Evolutionary conservation across 2,329 filamentous ascomycete species (phyloP), one percentile per base, ranked within the genome.

Genomic region (Aspergillus sergii): DNA sequence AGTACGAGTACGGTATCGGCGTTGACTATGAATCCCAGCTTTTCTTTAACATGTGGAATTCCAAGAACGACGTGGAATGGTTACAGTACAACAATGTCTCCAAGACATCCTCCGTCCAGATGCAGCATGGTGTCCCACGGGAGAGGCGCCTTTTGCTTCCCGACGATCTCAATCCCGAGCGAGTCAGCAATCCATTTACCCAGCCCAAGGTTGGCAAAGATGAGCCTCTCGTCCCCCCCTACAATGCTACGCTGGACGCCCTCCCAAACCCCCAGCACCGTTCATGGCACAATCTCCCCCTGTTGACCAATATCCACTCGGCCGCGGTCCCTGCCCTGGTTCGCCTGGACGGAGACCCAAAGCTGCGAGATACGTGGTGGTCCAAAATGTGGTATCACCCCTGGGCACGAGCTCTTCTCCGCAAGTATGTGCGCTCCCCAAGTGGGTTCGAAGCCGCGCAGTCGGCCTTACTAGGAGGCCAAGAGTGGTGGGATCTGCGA

Each of bases 1-100:
- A 76, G 4, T 82, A 84, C 67, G 84, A 86, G 58, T 85, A 79
- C 60, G 80, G 81, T 4, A 82, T 86, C 14, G 83, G 83, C 4
- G 74, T 86, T 9, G 84, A 86, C 71, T 85, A 84, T 67, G 77
- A 81, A 54, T 83, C 83, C 8, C 74, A 78, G 1, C 76, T 86
- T 2, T 85, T 85, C 70, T 80, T 82, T 70, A 82, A 78, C 56
- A 79, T 79, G 65, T 71, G 75, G 10, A 72, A 79, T 34, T 74
- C 78, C 2, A 73, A 76, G 21, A 66, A 66, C 34, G 80, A 82
- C 58, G 68, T 81, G 19, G 78, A 77, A 61, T 82, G 77, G 76
- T 66, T 82, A 50, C 69, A 70, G 46, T 81, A 78, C 65, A 74
- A 75, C 63, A 77, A 81, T 55, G 69, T 76, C 59, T 70, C 71